Evolutionary conservation across 2,329 filamentous ascomycete genomes (phyloP).

Genomic region (Pseudogymnoascus sp.): DNA sequence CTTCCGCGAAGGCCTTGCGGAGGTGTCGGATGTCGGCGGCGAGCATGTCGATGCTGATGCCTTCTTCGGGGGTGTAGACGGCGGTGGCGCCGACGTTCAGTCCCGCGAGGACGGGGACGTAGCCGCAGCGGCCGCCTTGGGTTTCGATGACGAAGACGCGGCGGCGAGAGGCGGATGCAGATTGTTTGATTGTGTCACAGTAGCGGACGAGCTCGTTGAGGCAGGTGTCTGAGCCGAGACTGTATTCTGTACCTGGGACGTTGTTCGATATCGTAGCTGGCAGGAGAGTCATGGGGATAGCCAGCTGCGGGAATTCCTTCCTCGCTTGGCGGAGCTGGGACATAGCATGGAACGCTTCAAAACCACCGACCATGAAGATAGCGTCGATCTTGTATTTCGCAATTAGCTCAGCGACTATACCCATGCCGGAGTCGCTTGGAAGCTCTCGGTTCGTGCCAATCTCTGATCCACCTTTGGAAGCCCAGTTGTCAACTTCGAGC

Average conservation of each 20-base stretch:
- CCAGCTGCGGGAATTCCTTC: slow-evolving; percentile 70
- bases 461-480: slow-evolving; percentile 91
- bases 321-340: slow-evolving; percentile 78
- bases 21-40: slow-evolving; percentile 83
- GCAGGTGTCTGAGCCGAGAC: slow-evolving; percentile 90
- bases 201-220: slow-evolving; percentile 91
- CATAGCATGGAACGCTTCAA: slow-evolving; percentile 90
- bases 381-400: slow-evolving; percentile 82
- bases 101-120: slow-evolving; percentile 83
- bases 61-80: slow-evolving; percentile 95
- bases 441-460: slow-evolving; percentile 96
- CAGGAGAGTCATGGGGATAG: slow-evolving; percentile 83
- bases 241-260: slow-evolving; percentile 95
- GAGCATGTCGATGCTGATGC: slow-evolving; percentile 88
- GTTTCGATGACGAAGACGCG: slow-evolving; percentile 98
- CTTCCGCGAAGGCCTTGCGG: slow-evolving; percentile 72
- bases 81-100: slow-evolving; percentile 86
- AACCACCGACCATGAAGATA: slow-evolving; percentile 86
- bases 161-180: slow-evolving; percentile 83
- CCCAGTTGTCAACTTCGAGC: slow-evolving; percentile 93
- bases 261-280: slow-evolving; percentile 99
- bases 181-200: slow-evolving; percentile 96
- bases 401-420: slow-evolving; percentile 73
- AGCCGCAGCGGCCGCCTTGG: slow-evolving; percentile 88
- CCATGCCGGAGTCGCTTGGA: slow-evolving; percentile 75